phyloP scores from a whole-genome alignment of 2,329 filamentous ascomycete genomes.

The Zelopaecilomyces penicillatus region DNA sequence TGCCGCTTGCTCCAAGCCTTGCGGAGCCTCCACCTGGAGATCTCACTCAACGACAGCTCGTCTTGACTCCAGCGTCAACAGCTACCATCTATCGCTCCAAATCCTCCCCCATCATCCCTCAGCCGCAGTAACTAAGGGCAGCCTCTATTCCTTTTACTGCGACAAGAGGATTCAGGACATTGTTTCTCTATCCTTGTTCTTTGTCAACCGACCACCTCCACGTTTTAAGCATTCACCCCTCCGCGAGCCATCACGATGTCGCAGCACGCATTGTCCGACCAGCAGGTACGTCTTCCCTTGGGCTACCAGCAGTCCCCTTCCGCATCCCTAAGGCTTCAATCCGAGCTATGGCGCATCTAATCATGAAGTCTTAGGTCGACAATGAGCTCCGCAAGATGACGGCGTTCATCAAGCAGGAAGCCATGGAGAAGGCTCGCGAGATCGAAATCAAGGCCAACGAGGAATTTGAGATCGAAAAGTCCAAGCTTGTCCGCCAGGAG shows the following conservation, averaged over 20 bases:
- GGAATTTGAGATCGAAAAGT: constrained; percentile 98
- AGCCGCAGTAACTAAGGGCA: neutral
- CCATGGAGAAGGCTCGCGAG: constrained; percentile 91
- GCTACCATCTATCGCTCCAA: neutral
- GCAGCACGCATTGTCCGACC: constrained; percentile 94
- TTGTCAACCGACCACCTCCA: constrained; percentile 17
- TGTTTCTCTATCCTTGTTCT: neutral
- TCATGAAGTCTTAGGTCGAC: constrained; percentile 58
- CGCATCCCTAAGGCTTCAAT: neutral
- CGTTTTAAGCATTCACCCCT: neutral
- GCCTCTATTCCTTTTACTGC: neutral
- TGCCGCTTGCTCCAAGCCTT: neutral
- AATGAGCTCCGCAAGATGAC: constrained; percentile 99
- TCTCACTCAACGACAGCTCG: constrained; percentile 2
- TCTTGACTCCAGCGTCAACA: constrained; percentile 1
- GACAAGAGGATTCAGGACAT: neutral
- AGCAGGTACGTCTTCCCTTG: constrained; percentile 59
- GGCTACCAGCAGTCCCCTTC: constrained; percentile 6
- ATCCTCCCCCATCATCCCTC: neutral
- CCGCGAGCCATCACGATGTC: constrained; percentile 59
- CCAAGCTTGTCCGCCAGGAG: constrained; percentile 94
- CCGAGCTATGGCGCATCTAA: neutral
- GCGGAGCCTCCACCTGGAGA: constrained; percentile 1
- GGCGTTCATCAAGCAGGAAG: constrained; percentile 98
- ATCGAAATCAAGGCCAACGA: constrained; percentile 98